A percentile compares a stretch with the other conserved stretches of the same genome.
phyloP scores from a whole-genome alignment of 768 basidiomycete genomes.

The Leccinum obscurum region DNA sequence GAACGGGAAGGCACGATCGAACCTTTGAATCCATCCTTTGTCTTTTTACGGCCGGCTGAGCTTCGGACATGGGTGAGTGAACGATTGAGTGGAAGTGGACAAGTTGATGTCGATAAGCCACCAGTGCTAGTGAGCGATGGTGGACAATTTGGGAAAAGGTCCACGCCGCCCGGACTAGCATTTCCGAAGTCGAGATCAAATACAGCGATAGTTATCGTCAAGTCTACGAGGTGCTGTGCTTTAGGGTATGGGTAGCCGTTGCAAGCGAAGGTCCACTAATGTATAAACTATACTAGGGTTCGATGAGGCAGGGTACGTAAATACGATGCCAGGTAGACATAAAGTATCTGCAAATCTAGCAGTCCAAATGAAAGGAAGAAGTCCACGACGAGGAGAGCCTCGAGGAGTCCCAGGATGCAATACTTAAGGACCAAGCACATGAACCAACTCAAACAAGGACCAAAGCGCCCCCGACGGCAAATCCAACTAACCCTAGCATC shows the following conservation, averaged over 20 bases:
- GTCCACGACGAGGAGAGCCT: conserved; percentile 16
- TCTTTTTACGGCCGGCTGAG: conserved; percentile 38
- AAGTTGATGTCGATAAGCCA: conserved; percentile 3
- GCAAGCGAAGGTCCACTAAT: conserved; percentile 22
- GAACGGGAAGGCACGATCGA: conserved; percentile 8
- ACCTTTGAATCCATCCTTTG: conserved; percentile 47
- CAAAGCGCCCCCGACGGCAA: conserved; percentile 51
- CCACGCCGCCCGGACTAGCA: background rate
- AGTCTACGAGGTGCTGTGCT: conserved; percentile 23
- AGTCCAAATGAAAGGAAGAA: conserved; percentile 19
- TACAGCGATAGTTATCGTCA: background rate
- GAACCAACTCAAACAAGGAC: conserved; percentile 39
- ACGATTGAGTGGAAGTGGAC: background rate
- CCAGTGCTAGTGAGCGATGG: background rate
- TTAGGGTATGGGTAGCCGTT: conserved; percentile 9
- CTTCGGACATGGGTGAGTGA: conserved; percentile 20
- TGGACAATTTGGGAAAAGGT: background rate
- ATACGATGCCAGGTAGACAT: conserved; percentile 22
- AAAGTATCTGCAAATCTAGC: conserved; percentile 19
- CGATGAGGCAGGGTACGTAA: conserved; percentile 25
- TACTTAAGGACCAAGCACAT: conserved; percentile 3
- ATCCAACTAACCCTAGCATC: conserved; percentile 43
- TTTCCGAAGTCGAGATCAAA: background rate
- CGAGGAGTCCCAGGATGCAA: conserved; percentile 11
- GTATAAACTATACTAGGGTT: conserved; percentile 25